A percentile compares a stretch with the other conserved stretches of the same genome.
Evolutionary conservation across 805 yeast genomes (phyloP).

Genomic region (Sugiyamaella qingdaonensis): DNA sequence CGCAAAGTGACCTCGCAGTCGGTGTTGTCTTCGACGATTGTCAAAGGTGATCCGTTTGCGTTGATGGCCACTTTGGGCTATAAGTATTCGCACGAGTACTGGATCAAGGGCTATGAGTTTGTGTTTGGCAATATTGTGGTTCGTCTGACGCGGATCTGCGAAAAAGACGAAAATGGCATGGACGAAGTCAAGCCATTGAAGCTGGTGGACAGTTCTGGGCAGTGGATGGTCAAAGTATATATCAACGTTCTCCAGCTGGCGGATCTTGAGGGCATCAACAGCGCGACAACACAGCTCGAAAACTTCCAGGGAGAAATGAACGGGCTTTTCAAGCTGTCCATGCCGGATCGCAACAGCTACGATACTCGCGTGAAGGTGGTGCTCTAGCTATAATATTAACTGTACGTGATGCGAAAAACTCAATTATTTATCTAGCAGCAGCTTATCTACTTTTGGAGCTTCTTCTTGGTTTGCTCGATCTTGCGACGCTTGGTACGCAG

Average conservation of each 20-base stretch:
- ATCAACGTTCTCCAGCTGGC: constrained; percentile 69
- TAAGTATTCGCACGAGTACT: constrained; percentile 54
- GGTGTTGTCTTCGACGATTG: constrained; percentile 50
- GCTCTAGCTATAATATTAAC: neutral
- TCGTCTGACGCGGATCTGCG: constrained; percentile 45
- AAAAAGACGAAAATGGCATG: constrained; percentile 31
- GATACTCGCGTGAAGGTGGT: constrained; percentile 58
- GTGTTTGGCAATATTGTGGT: constrained; percentile 59
- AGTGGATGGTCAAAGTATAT: constrained; percentile 49
- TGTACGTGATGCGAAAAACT: neutral
- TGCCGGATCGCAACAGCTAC: constrained; percentile 78
- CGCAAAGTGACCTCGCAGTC: constrained; percentile 59
- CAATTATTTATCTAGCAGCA: too few relatives aligned
- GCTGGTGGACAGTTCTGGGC: constrained; percentile 30
- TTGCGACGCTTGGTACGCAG: constrained; percentile 59
- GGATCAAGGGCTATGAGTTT: constrained; percentile 58
- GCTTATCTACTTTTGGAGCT: constrained; percentile 10
- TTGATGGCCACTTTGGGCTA: constrained; percentile 68
- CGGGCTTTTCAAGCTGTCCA: constrained; percentile 62
- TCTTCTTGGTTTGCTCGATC: constrained; percentile 29
- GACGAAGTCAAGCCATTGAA: neutral
- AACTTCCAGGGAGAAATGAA: constrained; percentile 59
- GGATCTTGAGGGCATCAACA: constrained; percentile 66
- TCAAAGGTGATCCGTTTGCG: constrained; percentile 32
- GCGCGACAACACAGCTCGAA: constrained; percentile 59